Percentiles rank a stretch among this genome's conserved stretches.
Conservation (phyloP, 2,329 filamentous ascomycete genomes). For the Pseudogymnoascus sp. region DNA sequence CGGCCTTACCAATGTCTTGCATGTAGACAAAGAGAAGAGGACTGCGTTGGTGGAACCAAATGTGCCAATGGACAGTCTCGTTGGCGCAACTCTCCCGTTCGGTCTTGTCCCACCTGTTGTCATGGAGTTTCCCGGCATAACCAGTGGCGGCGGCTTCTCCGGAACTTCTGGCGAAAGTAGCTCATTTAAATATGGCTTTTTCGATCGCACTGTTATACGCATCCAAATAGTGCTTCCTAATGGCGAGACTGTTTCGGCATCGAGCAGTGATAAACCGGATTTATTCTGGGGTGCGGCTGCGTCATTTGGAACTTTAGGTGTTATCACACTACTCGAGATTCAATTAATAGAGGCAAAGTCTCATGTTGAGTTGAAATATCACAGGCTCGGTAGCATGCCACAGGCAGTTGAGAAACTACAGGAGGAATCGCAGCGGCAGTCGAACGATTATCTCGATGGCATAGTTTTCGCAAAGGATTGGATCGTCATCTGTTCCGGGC, state of each 20-base stretch:
- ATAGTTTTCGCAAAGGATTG: slow-evolving; percentile 41
- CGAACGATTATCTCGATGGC: slow-evolving; percentile 50
- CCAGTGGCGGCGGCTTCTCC: slow-evolving; percentile 59
- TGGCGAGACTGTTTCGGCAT: slow-evolving; percentile 47
- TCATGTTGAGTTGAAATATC: slow-evolving; percentile 32
- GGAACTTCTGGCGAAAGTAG: slow-evolving; percentile 62
- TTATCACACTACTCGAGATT: slow-evolving; percentile 52
- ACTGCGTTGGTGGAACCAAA: slow-evolving; percentile 60
- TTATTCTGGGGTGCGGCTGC: slow-evolving; percentile 51
- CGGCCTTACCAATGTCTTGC: slow-evolving; percentile 39
- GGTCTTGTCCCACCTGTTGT: slow-evolving; percentile 58
- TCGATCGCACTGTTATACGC: slow-evolving; percentile 54
- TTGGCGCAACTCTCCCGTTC: slow-evolving; percentile 48
- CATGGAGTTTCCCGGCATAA: slow-evolving; percentile 67
- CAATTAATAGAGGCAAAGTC: slow-evolving; percentile 30
- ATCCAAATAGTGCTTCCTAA: slow-evolving; percentile 59
- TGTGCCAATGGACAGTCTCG: slow-evolving; percentile 59
- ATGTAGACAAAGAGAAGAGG: slow-evolving; percentile 35
- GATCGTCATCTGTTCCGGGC: slow-evolving; percentile 45
- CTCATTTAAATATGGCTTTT: slow-evolving; percentile 60
- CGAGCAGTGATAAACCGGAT: slow-evolving; percentile 39
- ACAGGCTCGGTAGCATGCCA: slow-evolving; percentile 36
- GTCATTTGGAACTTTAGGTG: slow-evolving; percentile 49
- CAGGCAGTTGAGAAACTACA: slow-evolving; percentile 40
- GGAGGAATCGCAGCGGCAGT: slow-evolving; percentile 21